A percentile compares a stretch with the other conserved stretches of the same genome.
These are phyloP conservation scores for Mycocentrospora acerina DNA, from an alignment of 2,329 filamentous ascomycete species.

Conservation along the genomic window DNA sequence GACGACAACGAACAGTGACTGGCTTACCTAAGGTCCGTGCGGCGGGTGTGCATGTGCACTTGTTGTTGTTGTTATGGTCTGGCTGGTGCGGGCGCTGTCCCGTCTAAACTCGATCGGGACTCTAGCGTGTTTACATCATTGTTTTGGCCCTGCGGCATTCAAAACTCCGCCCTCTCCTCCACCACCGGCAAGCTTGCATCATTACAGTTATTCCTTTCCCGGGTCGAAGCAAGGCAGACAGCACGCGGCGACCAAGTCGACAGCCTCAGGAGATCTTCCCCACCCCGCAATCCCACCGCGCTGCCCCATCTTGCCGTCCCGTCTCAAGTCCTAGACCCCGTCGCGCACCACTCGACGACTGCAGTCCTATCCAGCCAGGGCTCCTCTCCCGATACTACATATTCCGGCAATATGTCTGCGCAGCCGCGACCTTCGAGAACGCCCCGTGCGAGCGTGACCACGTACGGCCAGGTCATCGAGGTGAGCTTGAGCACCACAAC, in stretches of 20 bases:
- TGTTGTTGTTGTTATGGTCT: too few species aligned
- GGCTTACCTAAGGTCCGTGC: slow-evolving; percentile 12
- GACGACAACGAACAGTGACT: slow-evolving; percentile 6
- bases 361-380: slow-evolving; percentile 8
- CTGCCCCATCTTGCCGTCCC: slow-evolving; percentile 20
- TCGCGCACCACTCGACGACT: slow-evolving; percentile 10
- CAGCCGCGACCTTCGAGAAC: slow-evolving; percentile 28
- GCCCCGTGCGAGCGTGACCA: slow-evolving; percentile 44
- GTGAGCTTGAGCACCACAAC: slow-evolving; percentile 78
- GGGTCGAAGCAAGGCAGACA: slow-evolving; percentile 18
- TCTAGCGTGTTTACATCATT: too few species aligned
- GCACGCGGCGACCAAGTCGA: slow-evolving; percentile 22
- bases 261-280: slow-evolving; percentile 15
- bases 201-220: slow-evolving; percentile 40
- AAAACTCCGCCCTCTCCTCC: slow-evolving; percentile 13
- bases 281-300: slow-evolving; percentile 11
- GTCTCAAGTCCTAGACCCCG: slow-evolving; percentile 16
- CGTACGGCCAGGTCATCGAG: slow-evolving; percentile 87
- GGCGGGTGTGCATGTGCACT: slow-evolving; percentile 4
- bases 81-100: too few species aligned
- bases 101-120: too few species aligned
- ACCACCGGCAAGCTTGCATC: slow-evolving; percentile 37
- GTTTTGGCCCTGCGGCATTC: too few species aligned
- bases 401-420: slow-evolving; percentile 29
- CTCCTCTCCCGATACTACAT: slow-evolving; percentile 12